These are phyloP conservation scores for Phytophthora tubulina DNA, from an alignment of 352 stramenopile genomes.

Conservation along the genomic window DNA sequence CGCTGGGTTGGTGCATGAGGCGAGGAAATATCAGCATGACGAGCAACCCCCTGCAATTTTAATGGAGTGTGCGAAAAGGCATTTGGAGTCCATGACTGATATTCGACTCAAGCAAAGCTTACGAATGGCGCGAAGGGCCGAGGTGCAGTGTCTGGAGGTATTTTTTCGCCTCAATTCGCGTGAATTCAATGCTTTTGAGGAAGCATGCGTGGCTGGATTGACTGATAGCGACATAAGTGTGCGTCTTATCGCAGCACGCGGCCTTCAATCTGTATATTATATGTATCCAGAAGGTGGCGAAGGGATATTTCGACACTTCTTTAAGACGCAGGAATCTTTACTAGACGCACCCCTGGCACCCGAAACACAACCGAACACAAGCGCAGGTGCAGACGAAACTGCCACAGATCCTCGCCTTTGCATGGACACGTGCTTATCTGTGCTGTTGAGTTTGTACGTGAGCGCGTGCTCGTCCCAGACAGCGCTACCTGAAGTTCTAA, in stretches of 20 bases:
- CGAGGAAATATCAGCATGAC: slow-evolving; percentile 56
- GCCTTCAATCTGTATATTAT: slow-evolving; percentile 77
- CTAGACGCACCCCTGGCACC: slow-evolving; percentile 33
- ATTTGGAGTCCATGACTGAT: slow-evolving; percentile 38
- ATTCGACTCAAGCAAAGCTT: slow-evolving; percentile 34
- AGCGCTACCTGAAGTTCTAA: slow-evolving; percentile 63
- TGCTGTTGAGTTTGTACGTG: slow-evolving; percentile 70
- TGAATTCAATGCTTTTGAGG: slow-evolving; percentile 64
- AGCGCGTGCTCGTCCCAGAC: slow-evolving; percentile 70
- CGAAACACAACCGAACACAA: slow-evolving; percentile 3
- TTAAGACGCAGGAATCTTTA: slow-evolving; percentile 37
- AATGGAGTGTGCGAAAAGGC: slow-evolving; percentile 50
- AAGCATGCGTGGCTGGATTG: slow-evolving; percentile 53
- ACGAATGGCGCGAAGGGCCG: slow-evolving; percentile 41
- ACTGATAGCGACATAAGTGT: slow-evolving; percentile 68
- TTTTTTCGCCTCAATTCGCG: slow-evolving; percentile 74
- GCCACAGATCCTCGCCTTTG: slow-evolving; percentile 28
- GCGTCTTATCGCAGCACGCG: slow-evolving; percentile 52
- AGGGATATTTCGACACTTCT: slow-evolving; percentile 68
- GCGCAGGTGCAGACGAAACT: background rate
- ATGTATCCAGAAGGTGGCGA: slow-evolving; percentile 83
- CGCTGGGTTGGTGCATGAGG: slow-evolving; percentile 63
- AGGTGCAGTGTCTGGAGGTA: slow-evolving; percentile 67
- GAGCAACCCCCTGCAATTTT: slow-evolving; percentile 63
- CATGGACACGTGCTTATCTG: slow-evolving; percentile 53